These are phyloP conservation scores for Rhodomyrtus psidioides DNA, from an alignment of 441 rosid genomes.

Conservation along the genomic window DNA sequence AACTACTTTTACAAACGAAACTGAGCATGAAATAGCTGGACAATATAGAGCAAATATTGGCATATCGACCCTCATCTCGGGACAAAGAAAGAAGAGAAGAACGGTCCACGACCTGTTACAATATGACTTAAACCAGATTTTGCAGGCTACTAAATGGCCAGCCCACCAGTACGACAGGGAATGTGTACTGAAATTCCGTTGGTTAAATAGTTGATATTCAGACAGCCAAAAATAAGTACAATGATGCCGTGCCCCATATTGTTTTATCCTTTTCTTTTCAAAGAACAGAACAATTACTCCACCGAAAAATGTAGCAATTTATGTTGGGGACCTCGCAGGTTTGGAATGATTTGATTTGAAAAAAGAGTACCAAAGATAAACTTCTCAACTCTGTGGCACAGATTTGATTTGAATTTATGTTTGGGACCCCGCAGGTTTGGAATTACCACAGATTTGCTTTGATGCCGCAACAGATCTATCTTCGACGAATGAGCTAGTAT, in stretches of 20 bases:
- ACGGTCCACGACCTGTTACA: neutral
- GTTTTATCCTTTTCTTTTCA: neutral
- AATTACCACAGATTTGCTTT: too few relatives aligned
- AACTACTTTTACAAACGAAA: neutral
- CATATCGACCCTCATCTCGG: neutral
- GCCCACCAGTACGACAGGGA: neutral
- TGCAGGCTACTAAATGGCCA: neutral
- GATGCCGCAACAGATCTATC: too few relatives aligned
- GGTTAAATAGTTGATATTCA: neutral
- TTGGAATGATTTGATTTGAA: neutral
- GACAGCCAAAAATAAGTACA: neutral
- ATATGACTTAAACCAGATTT: neutral
- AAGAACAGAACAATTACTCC: neutral
- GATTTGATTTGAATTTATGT: too few relatives aligned
- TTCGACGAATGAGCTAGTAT: too few relatives aligned
- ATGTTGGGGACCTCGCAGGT: neutral
- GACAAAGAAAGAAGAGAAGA: neutral
- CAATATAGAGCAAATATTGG: neutral
- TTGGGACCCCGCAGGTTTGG: too few relatives aligned
- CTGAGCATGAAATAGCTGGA: neutral
- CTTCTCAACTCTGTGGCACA: too few relatives aligned
- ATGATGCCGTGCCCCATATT: neutral
- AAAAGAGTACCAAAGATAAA: neutral
- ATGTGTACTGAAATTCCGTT: neutral
- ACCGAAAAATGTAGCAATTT: neutral